A percentile compares a stretch with the other conserved stretches of the same genome.
These are phyloP conservation scores for Quercus lobata DNA, from an alignment of 331 rosid genomes.

Conservation along the genomic window DNA sequence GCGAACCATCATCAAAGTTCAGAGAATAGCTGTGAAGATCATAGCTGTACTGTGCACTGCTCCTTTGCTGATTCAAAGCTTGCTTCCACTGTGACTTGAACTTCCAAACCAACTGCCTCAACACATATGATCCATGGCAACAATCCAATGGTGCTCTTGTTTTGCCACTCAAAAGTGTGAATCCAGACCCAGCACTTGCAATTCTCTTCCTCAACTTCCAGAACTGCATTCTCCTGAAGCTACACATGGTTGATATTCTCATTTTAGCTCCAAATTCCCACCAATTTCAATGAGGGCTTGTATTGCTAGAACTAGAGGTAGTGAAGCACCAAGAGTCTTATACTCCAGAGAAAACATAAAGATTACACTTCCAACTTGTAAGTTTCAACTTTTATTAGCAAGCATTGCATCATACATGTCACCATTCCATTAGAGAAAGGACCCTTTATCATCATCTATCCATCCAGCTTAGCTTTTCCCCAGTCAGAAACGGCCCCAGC, in stretches of 20 bases:
- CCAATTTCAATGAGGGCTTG: slow-evolving; percentile 17
- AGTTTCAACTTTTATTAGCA: slow-evolving; percentile 4
- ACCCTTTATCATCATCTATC: slow-evolving; percentile 37
- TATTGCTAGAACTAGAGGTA: neutral
- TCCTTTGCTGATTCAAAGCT: slow-evolving; percentile 34
- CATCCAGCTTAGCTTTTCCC: slow-evolving; percentile 21
- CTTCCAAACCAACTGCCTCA: slow-evolving; percentile 43
- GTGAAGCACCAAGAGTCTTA: slow-evolving; percentile 13
- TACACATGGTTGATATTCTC: slow-evolving; percentile 37
- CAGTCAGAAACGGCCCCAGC: slow-evolving; percentile 37
- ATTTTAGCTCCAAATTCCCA: slow-evolving; percentile 17
- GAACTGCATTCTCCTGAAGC: slow-evolving; percentile 34
- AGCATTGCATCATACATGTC: slow-evolving; percentile 16
- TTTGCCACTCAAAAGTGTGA: slow-evolving; percentile 43
- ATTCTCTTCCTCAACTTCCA: slow-evolving; percentile 45
- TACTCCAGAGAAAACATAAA: slow-evolving; percentile 14
- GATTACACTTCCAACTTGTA: slow-evolving; percentile 4
- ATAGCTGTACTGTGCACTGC: slow-evolving; percentile 44
- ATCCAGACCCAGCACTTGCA: slow-evolving; percentile 34
- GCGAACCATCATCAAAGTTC: slow-evolving; percentile 71
- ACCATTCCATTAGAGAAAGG: slow-evolving; percentile 27
- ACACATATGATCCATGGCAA: slow-evolving; percentile 23
- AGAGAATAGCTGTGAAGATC: slow-evolving; percentile 80
- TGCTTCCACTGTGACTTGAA: slow-evolving; percentile 60
- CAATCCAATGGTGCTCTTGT: slow-evolving; percentile 27